Conservation (phyloP, 1,284 basidiomycete species). For the Austroboletus novae-zelandiae region DNA sequence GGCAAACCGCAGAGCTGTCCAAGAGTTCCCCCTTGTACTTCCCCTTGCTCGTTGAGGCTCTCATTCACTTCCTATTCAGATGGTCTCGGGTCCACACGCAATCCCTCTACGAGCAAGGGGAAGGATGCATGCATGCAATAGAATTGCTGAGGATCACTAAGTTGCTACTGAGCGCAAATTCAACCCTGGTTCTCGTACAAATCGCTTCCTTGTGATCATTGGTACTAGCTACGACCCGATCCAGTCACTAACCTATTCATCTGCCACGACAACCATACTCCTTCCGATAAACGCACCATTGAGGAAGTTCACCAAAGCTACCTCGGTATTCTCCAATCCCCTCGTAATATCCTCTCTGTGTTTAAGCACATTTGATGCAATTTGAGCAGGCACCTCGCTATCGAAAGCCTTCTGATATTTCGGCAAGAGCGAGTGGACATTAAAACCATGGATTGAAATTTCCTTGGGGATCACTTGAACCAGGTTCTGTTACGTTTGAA, state of each 20-base stretch:
- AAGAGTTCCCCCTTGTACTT: no score
- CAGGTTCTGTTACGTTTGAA: conserved; percentile 7
- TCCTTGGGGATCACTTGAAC: conserved; percentile 5
- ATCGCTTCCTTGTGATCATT: no score
- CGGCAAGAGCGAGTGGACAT: background rate
- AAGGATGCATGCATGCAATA: no score
- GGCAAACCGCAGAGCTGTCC: no score
- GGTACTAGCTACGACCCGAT: no score
- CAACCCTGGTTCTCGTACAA: no score
- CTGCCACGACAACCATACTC: conserved; percentile 11
- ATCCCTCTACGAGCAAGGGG: no score
- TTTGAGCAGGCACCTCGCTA: conserved; percentile 4
- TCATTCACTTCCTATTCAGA: no score
- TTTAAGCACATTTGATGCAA: conserved; percentile 10
- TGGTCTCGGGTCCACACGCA: no score
- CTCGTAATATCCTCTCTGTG: conserved; percentile 11
- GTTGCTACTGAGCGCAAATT: no score
- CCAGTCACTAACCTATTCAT: conserved; percentile 5
- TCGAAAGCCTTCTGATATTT: conserved; percentile 14
- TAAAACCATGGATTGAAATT: conserved; percentile 11
- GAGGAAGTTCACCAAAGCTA: conserved; percentile 9
- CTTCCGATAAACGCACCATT: conserved; percentile 11
- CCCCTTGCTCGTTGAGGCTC: no score
- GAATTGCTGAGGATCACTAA: no score
- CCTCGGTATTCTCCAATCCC: conserved; percentile 15